Evolutionary conservation across 306 rosid genomes (phyloP).

Genomic region (Trifolium repens): DNA sequence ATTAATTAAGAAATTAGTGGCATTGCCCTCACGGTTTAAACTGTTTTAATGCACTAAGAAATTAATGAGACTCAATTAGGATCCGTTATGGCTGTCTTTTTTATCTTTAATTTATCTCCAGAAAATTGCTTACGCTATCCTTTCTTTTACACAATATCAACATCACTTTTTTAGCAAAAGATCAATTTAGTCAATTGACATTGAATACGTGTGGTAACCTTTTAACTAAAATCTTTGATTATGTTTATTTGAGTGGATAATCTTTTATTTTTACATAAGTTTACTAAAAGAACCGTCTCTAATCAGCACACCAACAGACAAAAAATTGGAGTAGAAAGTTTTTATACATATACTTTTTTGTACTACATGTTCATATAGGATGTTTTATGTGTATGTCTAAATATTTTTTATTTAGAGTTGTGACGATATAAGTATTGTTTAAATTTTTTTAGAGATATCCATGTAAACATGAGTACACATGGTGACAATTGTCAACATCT

Average conservation of each 20-base stretch:
- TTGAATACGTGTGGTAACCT: slow-evolving; percentile 16
- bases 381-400: too few species aligned
- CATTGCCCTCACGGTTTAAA: slow-evolving; percentile 44
- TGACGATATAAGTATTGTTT: too few species aligned
- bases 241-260: slow-evolving; percentile 8
- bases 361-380: neutral
- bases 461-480: too few species aligned
- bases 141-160: slow-evolving; percentile 39
- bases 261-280: slow-evolving; percentile 13
- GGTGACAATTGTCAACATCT: too few species aligned
- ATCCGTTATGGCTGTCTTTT: slow-evolving; percentile 20
- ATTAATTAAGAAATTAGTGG: neutral
- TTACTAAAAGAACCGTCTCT: neutral
- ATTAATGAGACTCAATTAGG: neutral
- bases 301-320: slow-evolving; percentile 13
- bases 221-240: neutral
- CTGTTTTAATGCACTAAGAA: neutral
- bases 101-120: slow-evolving; percentile 16
- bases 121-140: slow-evolving; percentile 11
- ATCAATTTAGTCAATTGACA: slow-evolving; percentile 8
- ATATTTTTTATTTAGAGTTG: too few species aligned
- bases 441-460: too few species aligned
- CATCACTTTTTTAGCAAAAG: slow-evolving; percentile 23
- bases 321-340: neutral
- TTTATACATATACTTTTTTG: neutral